Base-by-base conservation (phyloP, 2,329 filamentous ascomycete genomes). In the Beauveria australis region DNA sequence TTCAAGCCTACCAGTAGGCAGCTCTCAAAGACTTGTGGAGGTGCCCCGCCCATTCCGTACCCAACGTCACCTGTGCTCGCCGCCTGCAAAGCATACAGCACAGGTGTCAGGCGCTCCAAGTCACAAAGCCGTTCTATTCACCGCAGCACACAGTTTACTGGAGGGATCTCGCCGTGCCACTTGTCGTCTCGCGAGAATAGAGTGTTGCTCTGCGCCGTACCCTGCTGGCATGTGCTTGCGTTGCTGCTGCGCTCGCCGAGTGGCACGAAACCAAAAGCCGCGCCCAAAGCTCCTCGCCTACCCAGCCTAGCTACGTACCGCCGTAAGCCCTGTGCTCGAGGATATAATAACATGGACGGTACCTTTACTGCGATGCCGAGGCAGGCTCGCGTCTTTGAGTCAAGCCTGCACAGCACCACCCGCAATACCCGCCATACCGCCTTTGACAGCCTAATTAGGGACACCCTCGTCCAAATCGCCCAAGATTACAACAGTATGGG, bases 351-450 rank as follows among this genome's bases (percentile, higher is more conserved):
- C 18, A 55, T 61, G 59, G 52, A 49, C 5, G 54, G 41, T 28
- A 26, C 60, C 49, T 58, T 58, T 56, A n/a, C 49, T 43, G 19
- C 49, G 24, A 43, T 47, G 54, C 53, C 60, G 40, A 51, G 51
- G 30, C 49, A 55, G n/a, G 51, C 56, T 51, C 48, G 41, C 6
- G 30, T 62, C 19, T 62, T 62, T 41, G 61, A 60, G 22, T 60
- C 61, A n/a, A 47, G 56, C 26, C 26, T 60, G 28, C 49, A 60
- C 19, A 53, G 7, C 19, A n/a, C 19, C 12, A 24, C 49, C 14
- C 49, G 24, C 49, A 60, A 41, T 14, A 24, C 49, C 14, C 49
- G 22, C 49, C 53, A 41, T 18, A 53, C 58, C 26, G 19, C 41
- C 14, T 37, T 43, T 41, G 56, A 55, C 19, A 16, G 33, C 24